A percentile compares a stretch with the other conserved stretches of the same genome.
phyloP scores from a whole-genome alignment of 441 rosid genomes.

The Aquilaria agallochum region DNA sequence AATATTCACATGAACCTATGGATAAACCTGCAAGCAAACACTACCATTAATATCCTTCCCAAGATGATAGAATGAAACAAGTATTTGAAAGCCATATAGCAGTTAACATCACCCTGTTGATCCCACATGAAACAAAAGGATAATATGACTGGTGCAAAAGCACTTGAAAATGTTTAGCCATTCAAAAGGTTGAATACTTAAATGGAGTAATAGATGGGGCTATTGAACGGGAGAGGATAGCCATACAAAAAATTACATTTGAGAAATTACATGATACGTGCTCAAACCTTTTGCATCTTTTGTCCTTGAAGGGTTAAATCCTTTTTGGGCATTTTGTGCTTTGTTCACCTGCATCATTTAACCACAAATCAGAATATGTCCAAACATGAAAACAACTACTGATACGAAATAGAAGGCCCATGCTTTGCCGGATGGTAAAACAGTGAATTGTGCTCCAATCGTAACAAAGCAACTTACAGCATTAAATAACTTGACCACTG shows the following conservation, averaged over 20 bases:
- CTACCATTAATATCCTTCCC: no score
- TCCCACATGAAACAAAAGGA: no score
- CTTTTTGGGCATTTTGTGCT: conserved; percentile 86
- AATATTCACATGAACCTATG: no score
- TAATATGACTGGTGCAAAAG: no score
- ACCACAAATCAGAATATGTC: conserved; percentile 1
- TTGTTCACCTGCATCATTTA: conserved; percentile 65
- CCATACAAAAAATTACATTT: no score
- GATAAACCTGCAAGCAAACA: no score
- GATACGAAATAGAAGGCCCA: no score
- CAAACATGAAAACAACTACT: no score
- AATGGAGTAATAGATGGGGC: neutral
- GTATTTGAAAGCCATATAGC: no score
- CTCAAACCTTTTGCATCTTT: conserved; percentile 76
- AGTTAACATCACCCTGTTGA: no score
- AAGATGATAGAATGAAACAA: no score
- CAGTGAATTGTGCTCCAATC: neutral
- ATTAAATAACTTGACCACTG: conserved; percentile 95
- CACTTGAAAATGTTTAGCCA: neutral
- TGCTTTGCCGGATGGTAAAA: no score
- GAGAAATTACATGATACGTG: neutral
- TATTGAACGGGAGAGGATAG: neutral
- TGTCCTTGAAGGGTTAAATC: conserved; percentile 71
- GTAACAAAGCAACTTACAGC: conserved; percentile 60
- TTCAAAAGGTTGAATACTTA: conserved; percentile 7